These are phyloP conservation scores for Ceratocystis ficicola DNA, from an alignment of 2,329 filamentous ascomycete genomes.

Conservation along the genomic window DNA sequence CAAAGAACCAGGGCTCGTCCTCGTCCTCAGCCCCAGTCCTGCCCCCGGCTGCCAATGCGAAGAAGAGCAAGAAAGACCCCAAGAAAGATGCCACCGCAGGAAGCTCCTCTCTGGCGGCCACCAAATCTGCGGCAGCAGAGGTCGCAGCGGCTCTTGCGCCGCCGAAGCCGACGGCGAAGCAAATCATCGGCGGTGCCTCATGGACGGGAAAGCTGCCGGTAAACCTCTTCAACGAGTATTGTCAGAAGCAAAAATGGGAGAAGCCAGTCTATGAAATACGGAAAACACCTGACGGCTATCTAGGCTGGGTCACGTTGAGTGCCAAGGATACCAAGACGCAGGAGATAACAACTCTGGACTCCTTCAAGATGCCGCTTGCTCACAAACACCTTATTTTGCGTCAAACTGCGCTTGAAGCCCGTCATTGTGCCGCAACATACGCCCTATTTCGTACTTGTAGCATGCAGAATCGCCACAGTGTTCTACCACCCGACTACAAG, in stretches of 20 bases:
- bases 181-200: slow-evolving; percentile 83
- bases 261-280: slow-evolving; percentile 81
- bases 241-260: slow-evolving; percentile 91
- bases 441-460: slow-evolving; percentile 83
- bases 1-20: slow-evolving; percentile 13
- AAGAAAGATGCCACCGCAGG: neutral
- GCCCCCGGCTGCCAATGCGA: neutral
- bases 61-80: slow-evolving; percentile 19
- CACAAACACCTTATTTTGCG: slow-evolving; percentile 66
- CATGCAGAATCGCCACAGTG: slow-evolving; percentile 92
- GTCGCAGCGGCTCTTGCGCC: slow-evolving; percentile 30
- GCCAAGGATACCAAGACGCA: slow-evolving; percentile 69
- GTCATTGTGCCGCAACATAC: slow-evolving; percentile 87
- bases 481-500: slow-evolving; percentile 80
- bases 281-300: slow-evolving; percentile 61
- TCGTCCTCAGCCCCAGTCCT: neutral
- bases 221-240: slow-evolving; percentile 86
- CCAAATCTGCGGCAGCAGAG: slow-evolving; percentile 17
- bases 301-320: slow-evolving; percentile 69
- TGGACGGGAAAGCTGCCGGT: slow-evolving; percentile 97
- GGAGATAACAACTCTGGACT: slow-evolving; percentile 60
- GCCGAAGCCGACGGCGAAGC: slow-evolving; percentile 54
- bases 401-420: slow-evolving; percentile 74
- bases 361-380: slow-evolving; percentile 66
- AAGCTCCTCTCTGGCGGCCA: slow-evolving; percentile 4